Base-by-base conservation (phyloP, 495 filamentous ascomycete genomes). In the Schizothecium vesticola region DNA sequence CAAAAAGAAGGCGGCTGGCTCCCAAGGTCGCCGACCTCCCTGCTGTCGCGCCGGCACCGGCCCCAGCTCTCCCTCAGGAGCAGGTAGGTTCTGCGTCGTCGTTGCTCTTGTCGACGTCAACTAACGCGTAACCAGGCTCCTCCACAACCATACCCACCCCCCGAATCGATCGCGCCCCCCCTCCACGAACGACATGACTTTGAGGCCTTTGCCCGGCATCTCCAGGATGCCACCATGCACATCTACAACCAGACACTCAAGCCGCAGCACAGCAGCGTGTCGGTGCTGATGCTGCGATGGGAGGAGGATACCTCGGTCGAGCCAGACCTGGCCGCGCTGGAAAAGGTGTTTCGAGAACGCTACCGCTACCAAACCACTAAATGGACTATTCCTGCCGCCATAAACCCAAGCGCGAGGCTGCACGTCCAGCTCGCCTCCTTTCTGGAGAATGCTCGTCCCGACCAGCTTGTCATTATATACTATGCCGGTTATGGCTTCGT, bases 201-300 rank as follows among this genome's bases (percentile, higher is more conserved):
- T 77, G 85, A 87, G 71, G 80, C 82, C 33, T 87, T 86, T 69
- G 84, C 84, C 23, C 80, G 85, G 11, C 85, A 87, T 75, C 80
- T 87, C 28, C 85, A 87, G 72, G 85, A 87, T 81, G 84, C 84
- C 13, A 82, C 84, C 60, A 85, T 84, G 78, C 73, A 83, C 70
- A 83, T 85, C 70, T 82, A 84, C 67, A 78, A 82, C 65, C 82
- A 84, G 76, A 82, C 80, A 16, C 80, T 85, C 69, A 79, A 79
- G 68, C 80, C 82, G 4, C 80, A 78, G 3, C 84, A 87, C 71
- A 82, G 72, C 28, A 82, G 78, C 56, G 80, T 83, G 13, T 86
- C 83, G 22, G 84, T 86, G 16, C 77, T 86, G 28, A 77, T 87
- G 62, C 65, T 87, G 56, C 77, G 83, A 33, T 87, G 85, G 85